Conservation (phyloP, 345 rosid genomes). For the Pelargonium nanum region DNA sequence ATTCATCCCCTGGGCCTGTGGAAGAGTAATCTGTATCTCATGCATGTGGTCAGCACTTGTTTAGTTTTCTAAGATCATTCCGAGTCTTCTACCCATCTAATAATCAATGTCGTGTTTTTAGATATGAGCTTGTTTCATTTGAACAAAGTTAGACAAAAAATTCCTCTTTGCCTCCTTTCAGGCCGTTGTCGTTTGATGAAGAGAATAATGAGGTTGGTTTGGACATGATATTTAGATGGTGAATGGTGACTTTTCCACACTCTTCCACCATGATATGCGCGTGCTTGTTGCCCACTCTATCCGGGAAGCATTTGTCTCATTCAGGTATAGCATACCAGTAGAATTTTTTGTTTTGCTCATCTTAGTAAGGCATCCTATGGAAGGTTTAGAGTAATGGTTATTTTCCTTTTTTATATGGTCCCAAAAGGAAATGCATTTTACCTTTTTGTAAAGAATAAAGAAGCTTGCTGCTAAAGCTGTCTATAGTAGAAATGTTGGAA, state of each 20-base stretch:
- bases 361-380: constrained; percentile 8
- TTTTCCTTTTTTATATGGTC: constrained; percentile 9
- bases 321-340: constrained; percentile 2
- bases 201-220: neutral
- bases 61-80: no score
- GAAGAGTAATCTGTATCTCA: no score
- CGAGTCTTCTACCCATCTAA: no score
- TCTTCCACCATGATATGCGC: constrained; percentile 2
- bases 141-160: no score
- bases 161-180: neutral
- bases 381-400: neutral
- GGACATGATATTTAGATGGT: neutral
- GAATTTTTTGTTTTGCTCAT: constrained; percentile 3
- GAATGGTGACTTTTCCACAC: constrained; percentile 6
- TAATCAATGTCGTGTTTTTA: no score
- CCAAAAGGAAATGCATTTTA: constrained; percentile 15
- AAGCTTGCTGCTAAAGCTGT: neutral
- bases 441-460: constrained; percentile 10
- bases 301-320: constrained; percentile 4
- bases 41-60: no score
- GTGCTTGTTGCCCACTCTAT: constrained; percentile 8
- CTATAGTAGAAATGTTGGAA: neutral
- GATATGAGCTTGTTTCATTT: no score
- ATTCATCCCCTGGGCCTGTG: no score
- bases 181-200: neutral